phyloP scores from a whole-genome alignment of 768 basidiomycete genomes.

The Suillus luteus region DNA sequence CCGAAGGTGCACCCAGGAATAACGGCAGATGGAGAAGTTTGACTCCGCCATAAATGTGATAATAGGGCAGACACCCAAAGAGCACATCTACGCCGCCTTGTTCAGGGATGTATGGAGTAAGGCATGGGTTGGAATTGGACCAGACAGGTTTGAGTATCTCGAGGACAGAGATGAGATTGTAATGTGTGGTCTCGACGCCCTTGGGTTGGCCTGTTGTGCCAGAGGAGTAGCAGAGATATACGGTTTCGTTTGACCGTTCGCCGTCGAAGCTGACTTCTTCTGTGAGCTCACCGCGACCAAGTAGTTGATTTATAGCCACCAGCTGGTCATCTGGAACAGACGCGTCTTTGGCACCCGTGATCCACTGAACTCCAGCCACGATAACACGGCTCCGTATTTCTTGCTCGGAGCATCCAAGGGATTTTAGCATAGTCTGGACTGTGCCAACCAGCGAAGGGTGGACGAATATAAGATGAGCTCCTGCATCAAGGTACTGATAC shows the following conservation, averaged over 20 bases:
- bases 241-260: slow-evolving; percentile 54
- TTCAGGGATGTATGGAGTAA: slow-evolving; percentile 18
- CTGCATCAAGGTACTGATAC: slow-evolving; percentile 70
- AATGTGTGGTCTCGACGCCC: slow-evolving; percentile 68
- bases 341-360: slow-evolving; percentile 19
- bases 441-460: slow-evolving; percentile 60
- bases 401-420: slow-evolving; percentile 44
- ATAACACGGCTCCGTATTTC: slow-evolving; percentile 59
- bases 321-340: slow-evolving; percentile 30
- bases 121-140: slow-evolving; percentile 37
- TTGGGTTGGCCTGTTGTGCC: slow-evolving; percentile 84
- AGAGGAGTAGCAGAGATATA: slow-evolving; percentile 61
- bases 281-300: slow-evolving; percentile 48
- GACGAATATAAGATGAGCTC: slow-evolving; percentile 62
- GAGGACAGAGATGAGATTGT: slow-evolving; percentile 64
- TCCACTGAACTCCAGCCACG: slow-evolving; percentile 54
- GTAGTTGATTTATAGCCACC: slow-evolving; percentile 39
- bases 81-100: slow-evolving; percentile 42
- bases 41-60: slow-evolving; percentile 56
- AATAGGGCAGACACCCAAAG: slow-evolving; percentile 66
- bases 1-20: slow-evolving; percentile 47
- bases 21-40: slow-evolving; percentile 66
- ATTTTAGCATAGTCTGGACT: slow-evolving; percentile 58
- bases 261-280: slow-evolving; percentile 60
- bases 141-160: slow-evolving; percentile 51